phyloP scores from a whole-genome alignment of 257 asterid genomes.

The Verbena officinalis region DNA sequence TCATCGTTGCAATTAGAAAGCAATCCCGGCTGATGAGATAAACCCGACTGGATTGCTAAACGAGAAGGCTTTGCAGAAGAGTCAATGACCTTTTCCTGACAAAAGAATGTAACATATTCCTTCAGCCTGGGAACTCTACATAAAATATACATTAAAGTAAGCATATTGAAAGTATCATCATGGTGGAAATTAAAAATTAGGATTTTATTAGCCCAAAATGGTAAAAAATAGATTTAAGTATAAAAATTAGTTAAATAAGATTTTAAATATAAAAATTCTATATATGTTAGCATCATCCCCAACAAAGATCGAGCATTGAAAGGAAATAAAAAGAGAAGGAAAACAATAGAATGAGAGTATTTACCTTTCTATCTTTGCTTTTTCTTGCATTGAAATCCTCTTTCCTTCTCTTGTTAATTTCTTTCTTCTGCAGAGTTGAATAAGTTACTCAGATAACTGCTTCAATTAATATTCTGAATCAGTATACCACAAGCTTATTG shows the following conservation, averaged over 20 bases:
- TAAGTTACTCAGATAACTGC: slow-evolving; percentile 31
- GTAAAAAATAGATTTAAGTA: no score
- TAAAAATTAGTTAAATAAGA: no score
- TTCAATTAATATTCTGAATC: slow-evolving; percentile 1
- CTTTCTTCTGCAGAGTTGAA: slow-evolving; percentile 68
- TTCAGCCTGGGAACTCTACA: slow-evolving; percentile 26
- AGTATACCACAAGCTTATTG: not conserved
- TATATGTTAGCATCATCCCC: no score
- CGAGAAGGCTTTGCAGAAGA: slow-evolving; percentile 54
- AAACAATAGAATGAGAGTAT: slow-evolving; percentile 16
- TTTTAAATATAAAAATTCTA: no score
- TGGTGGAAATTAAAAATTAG: not conserved
- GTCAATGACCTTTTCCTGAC: slow-evolving; percentile 66
- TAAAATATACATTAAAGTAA: slow-evolving; percentile 14
- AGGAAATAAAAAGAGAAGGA: no score
- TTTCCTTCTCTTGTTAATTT: slow-evolving; percentile 74
- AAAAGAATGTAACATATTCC: slow-evolving; percentile 31
- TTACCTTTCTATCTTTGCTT: slow-evolving; percentile 80
- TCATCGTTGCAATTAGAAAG: slow-evolving; percentile 51
- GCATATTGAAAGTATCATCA: slow-evolving; percentile 14
- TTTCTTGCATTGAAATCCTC: slow-evolving; percentile 70
- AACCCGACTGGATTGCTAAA: slow-evolving; percentile 51
- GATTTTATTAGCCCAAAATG: not conserved
- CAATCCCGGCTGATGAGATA: slow-evolving; percentile 50
- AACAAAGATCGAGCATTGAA: no score